A percentile compares a stretch with the other conserved stretches of the same genome.
phyloP scores from a whole-genome alignment of 2,329 filamentous ascomycete genomes.

The Gnomoniopsis smithogilvyi region DNA sequence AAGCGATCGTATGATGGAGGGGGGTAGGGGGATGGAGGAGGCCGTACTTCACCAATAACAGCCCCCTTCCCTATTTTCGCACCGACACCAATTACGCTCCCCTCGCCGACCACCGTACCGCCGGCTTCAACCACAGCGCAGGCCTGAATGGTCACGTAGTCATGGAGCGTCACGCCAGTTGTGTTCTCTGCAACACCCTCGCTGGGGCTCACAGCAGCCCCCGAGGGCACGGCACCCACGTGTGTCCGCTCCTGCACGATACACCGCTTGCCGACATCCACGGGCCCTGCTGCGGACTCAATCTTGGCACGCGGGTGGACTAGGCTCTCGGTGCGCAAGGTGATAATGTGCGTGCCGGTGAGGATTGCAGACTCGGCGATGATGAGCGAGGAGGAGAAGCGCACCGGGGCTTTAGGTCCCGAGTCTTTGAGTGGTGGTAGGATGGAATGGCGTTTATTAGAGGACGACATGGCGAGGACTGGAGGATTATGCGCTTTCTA shows the following conservation, averaged over 20 bases:
- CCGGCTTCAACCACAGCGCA: constrained; percentile 60
- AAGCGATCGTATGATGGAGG: constrained; percentile 21
- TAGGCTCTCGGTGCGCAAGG: constrained; percentile 72
- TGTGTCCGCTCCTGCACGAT: constrained; percentile 71
- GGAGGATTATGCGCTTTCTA: not conserved
- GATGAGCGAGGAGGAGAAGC: constrained; percentile 56
- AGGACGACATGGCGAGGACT: constrained; percentile 35
- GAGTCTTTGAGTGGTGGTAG: constrained; percentile 49
- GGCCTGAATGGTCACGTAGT: constrained; percentile 61
- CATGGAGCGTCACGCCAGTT: constrained; percentile 54
- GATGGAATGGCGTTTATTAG: constrained; percentile 53
- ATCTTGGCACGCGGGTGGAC: constrained; percentile 84
- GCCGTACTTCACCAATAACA: constrained; percentile 57
- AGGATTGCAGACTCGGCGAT: constrained; percentile 63
- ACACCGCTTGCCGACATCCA: constrained; percentile 77
- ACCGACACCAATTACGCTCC: constrained; percentile 57
- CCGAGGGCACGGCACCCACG: constrained; percentile 43
- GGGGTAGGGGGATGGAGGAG: not conserved
- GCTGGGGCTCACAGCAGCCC: constrained; percentile 17
- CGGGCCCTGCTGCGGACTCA: constrained; percentile 73
- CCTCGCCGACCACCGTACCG: constrained; percentile 59
- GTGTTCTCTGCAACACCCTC: constrained; percentile 21
- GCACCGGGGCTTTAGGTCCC: constrained; percentile 58
- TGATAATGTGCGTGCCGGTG: constrained; percentile 73
- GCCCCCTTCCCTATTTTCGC: constrained; percentile 58